A percentile compares a stretch with the other conserved stretches of the same genome.
phyloP scores from a whole-genome alignment of 73 alveolate genomes.

The Tetrahymena thermophila region DNA sequence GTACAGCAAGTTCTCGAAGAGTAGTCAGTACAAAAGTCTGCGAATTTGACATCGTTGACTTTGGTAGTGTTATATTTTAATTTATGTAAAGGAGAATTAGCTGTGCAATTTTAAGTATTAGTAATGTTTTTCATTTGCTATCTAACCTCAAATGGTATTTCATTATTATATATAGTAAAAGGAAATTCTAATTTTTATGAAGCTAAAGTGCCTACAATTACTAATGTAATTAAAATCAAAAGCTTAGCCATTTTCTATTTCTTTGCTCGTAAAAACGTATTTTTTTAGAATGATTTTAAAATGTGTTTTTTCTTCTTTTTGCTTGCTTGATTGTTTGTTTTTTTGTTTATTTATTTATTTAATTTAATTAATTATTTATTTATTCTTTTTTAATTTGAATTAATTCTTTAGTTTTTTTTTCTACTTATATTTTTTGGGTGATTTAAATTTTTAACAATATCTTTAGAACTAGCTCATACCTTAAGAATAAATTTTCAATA shows the following conservation, averaged over 20 bases:
- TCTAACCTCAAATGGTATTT: neutral
- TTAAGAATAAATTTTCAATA: neutral
- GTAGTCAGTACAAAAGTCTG: neutral
- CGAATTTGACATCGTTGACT: neutral
- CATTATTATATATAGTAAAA: neutral
- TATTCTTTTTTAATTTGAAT: neutral
- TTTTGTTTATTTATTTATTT: neutral
- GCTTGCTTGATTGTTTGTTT: too few relatives aligned
- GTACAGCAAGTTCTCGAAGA: neutral
- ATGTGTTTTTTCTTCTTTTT: neutral
- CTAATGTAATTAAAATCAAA: neutral
- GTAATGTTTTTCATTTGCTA: neutral
- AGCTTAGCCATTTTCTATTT: neutral
- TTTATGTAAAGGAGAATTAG: neutral
- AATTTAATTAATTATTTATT: neutral
- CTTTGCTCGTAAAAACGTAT: neutral
- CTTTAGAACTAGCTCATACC: neutral
- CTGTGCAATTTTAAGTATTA: neutral
- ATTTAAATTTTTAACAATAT: too few relatives aligned
- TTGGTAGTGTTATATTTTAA: neutral
- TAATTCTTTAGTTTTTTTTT: too few relatives aligned
- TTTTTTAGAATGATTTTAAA: neutral
- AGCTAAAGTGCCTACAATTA: neutral
- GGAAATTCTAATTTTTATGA: neutral
- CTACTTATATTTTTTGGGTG: neutral